Conservation (phyloP, 306 rosid genomes). For the Corylus americana region DNA sequence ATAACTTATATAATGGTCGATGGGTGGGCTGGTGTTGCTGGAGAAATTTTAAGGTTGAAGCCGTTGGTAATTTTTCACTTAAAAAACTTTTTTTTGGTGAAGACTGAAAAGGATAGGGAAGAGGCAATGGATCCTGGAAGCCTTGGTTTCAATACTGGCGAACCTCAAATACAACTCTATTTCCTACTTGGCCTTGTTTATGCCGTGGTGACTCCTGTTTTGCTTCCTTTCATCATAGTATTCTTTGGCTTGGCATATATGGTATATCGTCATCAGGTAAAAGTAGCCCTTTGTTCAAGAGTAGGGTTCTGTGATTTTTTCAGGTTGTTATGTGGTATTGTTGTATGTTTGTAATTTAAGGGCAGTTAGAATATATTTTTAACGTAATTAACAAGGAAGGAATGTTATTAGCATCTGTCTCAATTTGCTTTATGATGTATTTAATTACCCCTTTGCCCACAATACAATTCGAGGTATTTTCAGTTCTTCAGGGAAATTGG, state of each 20-base stretch:
- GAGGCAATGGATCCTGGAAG: constrained; percentile 99
- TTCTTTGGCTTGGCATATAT: constrained; percentile 84
- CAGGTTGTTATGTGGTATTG: neutral
- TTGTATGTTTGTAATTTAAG: neutral
- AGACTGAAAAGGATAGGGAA: constrained; percentile 93
- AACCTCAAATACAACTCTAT: constrained; percentile 94
- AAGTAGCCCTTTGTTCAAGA: neutral
- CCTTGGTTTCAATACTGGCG: constrained; percentile 87
- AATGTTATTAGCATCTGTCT: neutral
- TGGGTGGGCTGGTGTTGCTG: constrained; percentile 99
- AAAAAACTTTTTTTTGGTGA: constrained; percentile 71
- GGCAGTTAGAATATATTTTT: neutral
- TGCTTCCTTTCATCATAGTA: constrained; percentile 86
- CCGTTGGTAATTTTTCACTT: constrained; percentile 85
- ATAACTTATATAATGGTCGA: constrained; percentile 97
- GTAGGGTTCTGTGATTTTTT: constrained; percentile 1
- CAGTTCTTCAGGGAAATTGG: neutral
- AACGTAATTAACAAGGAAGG: neutral
- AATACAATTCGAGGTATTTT: neutral
- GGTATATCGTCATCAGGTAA: constrained; percentile 97
- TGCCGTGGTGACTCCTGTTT: constrained; percentile 81
- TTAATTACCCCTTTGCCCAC: neutral
- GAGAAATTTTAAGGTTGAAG: constrained; percentile 86
- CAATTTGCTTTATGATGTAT: neutral
- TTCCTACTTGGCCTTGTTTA: constrained; percentile 96